A percentile compares a stretch with the other conserved stretches of the same genome.
Conservation (phyloP, 352 stramenopile species). For the Phytophthora cryptogea region DNA sequence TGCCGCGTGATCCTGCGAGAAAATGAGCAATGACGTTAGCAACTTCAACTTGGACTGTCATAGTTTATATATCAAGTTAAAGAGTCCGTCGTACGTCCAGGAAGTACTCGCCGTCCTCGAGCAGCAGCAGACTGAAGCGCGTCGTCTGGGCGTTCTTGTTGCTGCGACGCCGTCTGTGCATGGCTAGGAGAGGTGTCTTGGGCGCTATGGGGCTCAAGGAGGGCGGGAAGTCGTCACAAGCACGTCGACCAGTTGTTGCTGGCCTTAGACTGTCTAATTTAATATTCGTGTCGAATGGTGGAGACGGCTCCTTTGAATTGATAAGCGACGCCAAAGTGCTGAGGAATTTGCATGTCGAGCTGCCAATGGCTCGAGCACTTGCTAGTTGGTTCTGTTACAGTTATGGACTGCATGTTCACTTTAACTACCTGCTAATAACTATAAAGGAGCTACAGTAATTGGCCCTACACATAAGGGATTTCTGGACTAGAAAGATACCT, state of each 20-base stretch:
- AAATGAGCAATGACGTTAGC: not conserved
- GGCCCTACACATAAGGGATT: not conserved
- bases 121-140: constrained; percentile 90
- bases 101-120: constrained; percentile 93
- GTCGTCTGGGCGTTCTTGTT: constrained; percentile 46
- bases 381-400: not conserved
- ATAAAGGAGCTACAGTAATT: too few relatives aligned
- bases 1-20: constrained; percentile 65
- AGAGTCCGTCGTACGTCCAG: constrained; percentile 63
- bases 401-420: constrained; percentile 8
- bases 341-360: constrained; percentile 5
- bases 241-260: not conserved
- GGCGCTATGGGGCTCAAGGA: not conserved
- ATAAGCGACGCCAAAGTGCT: too few relatives aligned
- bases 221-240: too few relatives aligned
- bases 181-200: constrained; percentile 1
- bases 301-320: not conserved
- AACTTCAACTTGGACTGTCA: constrained; percentile 16
- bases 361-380: constrained; percentile 12
- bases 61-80: constrained; percentile 17
- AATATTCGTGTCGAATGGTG: not conserved
- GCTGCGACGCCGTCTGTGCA: constrained; percentile 32
- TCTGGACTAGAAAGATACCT: constrained; percentile 12
- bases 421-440: constrained; percentile 4
- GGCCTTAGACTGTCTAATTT: not conserved